Conservation (phyloP, 805 yeast genomes). For the Candida lessepsii region DNA sequence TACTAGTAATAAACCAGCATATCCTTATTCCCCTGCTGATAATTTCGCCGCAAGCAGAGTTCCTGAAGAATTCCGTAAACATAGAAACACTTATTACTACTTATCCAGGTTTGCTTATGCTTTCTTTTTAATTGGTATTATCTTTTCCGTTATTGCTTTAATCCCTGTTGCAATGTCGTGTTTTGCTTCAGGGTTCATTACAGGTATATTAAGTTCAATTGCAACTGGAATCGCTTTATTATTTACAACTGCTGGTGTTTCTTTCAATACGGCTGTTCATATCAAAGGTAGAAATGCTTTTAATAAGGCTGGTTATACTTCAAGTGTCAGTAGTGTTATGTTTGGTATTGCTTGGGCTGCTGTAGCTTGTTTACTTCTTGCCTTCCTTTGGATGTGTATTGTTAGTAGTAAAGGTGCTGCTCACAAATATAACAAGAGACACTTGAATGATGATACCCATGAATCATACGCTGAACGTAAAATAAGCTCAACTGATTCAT, state of each 20-base stretch:
- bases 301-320: constrained; percentile 37
- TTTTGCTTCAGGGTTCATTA: constrained; percentile 11
- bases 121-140: constrained; percentile 56
- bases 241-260: constrained; percentile 46
- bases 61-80: constrained; percentile 51
- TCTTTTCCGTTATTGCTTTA: constrained; percentile 53
- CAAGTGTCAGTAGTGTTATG: constrained; percentile 47
- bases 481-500: constrained; percentile 12
- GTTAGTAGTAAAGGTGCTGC: constrained; percentile 15
- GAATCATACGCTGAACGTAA: constrained; percentile 15
- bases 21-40: constrained; percentile 32
- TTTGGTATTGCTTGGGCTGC: constrained; percentile 63
- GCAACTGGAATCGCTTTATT: constrained; percentile 31
- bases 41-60: constrained; percentile 26
- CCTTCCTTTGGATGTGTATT: constrained; percentile 16
- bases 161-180: constrained; percentile 34
- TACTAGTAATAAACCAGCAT: constrained; percentile 22
- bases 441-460: constrained; percentile 8
- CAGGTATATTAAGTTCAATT: constrained; percentile 14
- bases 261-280: constrained; percentile 54
- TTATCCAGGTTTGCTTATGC: constrained; percentile 66
- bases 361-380: constrained; percentile 15
- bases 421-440: constrained; percentile 8
- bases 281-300: constrained; percentile 53
- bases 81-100: constrained; percentile 57